Evolutionary conservation across 768 basidiomycete species (phyloP).

Genomic region (Lentinus tigrinus): DNA sequence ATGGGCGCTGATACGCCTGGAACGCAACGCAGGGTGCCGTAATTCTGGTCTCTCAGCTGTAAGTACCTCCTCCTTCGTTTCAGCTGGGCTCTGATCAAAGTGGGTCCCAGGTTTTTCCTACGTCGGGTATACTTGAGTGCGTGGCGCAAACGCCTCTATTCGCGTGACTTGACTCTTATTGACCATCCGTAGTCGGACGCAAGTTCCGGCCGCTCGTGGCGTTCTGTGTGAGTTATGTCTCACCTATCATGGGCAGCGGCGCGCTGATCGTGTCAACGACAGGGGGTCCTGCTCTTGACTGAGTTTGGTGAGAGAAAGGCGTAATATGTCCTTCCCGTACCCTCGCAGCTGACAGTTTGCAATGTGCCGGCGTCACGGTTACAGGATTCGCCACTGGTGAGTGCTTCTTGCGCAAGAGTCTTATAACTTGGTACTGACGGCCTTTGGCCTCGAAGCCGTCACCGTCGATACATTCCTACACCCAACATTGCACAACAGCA

Average conservation of each 20-base stretch:
- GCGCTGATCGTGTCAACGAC: neutral
- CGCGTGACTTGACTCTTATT: neutral
- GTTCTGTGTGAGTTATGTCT: neutral
- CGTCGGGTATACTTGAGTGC: slow-evolving; percentile 3
- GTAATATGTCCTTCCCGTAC: neutral
- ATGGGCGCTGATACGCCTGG: neutral
- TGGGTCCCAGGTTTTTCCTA: neutral
- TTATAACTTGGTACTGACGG: neutral
- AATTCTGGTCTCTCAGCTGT: slow-evolving; percentile 3
- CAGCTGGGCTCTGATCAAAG: too few relatives aligned
- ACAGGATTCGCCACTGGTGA: neutral
- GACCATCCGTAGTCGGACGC: neutral
- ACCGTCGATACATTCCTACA: neutral
- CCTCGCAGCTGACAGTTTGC: neutral
- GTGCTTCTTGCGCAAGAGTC: neutral
- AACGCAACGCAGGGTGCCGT: neutral
- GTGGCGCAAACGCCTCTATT: neutral
- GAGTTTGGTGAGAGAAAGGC: neutral
- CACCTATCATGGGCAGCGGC: neutral
- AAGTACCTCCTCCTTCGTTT: neutral
- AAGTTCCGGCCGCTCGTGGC: neutral
- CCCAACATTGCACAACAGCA: neutral
- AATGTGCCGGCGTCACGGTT: too few relatives aligned
- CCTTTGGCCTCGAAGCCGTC: neutral
- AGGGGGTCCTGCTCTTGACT: neutral